Evolutionary conservation across 306 rosid genomes (phyloP).

Genomic region (Medicago ruthenica): DNA sequence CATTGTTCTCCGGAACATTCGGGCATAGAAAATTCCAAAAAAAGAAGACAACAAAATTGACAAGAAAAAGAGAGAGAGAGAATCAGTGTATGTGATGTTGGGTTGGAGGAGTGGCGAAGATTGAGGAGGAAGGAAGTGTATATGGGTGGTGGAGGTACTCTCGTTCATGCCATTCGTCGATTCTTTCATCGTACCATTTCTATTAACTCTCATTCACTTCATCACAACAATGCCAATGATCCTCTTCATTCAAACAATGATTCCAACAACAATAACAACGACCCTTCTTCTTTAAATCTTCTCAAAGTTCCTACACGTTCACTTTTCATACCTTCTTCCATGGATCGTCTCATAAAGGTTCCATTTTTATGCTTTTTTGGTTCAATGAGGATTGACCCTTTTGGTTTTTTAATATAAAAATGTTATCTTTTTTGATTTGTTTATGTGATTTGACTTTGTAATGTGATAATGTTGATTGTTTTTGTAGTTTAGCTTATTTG

Average conservation of each 20-base stretch:
- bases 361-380: background rate
- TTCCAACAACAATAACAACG: constrained; percentile 7
- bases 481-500: constrained; percentile 10
- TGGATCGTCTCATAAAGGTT: constrained; percentile 54
- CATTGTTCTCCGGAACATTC: background rate
- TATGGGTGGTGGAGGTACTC: constrained; percentile 51
- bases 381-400: background rate
- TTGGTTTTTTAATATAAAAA: background rate
- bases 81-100: background rate
- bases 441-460: background rate
- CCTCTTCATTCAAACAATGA: background rate
- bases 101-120: constrained; percentile 46
- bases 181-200: constrained; percentile 37
- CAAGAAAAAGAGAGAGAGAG: constrained; percentile 9
- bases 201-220: constrained; percentile 41
- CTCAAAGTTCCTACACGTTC: constrained; percentile 38
- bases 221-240: background rate
- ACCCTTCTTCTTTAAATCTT: constrained; percentile 36
- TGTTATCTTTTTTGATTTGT: background rate
- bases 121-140: constrained; percentile 35
- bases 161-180: constrained; percentile 43
- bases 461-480: background rate
- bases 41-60: background rate
- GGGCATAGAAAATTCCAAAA: background rate
- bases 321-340: constrained; percentile 32